Base-by-base conservation (phyloP, 2,329 filamentous ascomycete genomes). In the Fusarium foetens region DNA sequence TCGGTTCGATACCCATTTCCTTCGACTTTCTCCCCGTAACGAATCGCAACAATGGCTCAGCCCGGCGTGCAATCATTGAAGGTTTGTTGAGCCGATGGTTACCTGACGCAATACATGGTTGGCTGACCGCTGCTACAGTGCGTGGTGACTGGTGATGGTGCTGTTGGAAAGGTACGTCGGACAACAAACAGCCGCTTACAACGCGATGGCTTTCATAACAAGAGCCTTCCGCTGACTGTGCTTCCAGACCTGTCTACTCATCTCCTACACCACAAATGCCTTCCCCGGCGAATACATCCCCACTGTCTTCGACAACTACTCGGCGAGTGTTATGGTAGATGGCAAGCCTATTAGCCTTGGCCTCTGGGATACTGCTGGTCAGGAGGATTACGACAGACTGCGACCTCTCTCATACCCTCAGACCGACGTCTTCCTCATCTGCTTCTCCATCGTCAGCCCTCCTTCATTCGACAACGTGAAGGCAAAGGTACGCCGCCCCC, bases 241-340 rank as follows among this genome's bases (percentile, higher is more conserved):
- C 31, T 76, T 55, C 43, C 70, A 98, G 95, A 99, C 96, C 88
- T 99, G 96, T 87, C 91, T 99, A 68, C 91, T 99, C 79, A 99
- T 99, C 82, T 98, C 95, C 58, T 99, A 99, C 86, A 98, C 96
- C 73, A 99, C 96, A 73, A 99, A 98, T 86, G 96, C 96, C 75
- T 99, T 99, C 83, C 96, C 96, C n/a, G 96, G 96, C 83, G 96
- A 99, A 88, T 99, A 99, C 85, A 98, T 99, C 78, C 96, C 96
- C 76, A 99, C 96, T 78, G 96, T 99, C 72, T 98, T 98, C 84
- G 95, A 98, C 82, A 99, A 99, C 86, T 98, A 98, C 87, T 97
- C 95, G 41, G 96, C 96, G 74, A 97, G 94, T 86, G 96, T 99
- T 62, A 98, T 98, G 94, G 96, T 98, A 63, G 96, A 98, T 86